Percentiles rank a stretch among this genome's conserved stretches.
Conservation (phyloP, 208 protist species). For the Acanthamoeba polyphaga region DNA sequence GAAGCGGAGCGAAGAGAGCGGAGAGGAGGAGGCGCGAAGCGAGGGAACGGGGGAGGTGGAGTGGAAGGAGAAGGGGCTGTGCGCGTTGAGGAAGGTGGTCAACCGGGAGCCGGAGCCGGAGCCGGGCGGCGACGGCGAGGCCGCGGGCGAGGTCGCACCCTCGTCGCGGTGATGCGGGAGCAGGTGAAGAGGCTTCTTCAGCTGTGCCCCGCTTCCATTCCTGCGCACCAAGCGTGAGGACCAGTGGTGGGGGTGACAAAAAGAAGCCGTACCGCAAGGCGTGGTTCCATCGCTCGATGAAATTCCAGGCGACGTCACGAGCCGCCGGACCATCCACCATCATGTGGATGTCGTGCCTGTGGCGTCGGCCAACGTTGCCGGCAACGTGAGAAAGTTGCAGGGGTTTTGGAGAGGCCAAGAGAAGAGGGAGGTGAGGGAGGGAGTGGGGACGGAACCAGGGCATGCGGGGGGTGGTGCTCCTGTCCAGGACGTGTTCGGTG, state of each 20-base stretch:
- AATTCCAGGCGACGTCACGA: conserved; percentile 65
- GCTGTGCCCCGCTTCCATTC: not conserved
- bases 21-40: not conserved
- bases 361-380: too few species aligned
- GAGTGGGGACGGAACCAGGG: conserved; percentile 42
- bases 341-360: conserved; percentile 75
- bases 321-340: conserved; percentile 59
- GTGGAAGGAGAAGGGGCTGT: conserved; percentile 20
- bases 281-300: conserved; percentile 79
- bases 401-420: not conserved
- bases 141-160: not conserved
- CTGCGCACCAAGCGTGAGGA: not conserved
- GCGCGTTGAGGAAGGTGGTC: not conserved
- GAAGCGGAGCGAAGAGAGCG: not conserved
- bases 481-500: conserved; percentile 3
- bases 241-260: not conserved
- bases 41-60: not conserved
- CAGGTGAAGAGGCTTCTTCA: not conserved
- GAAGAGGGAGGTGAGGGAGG: not conserved
- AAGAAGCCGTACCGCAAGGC: not conserved
- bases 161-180: not conserved
- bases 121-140: not conserved
- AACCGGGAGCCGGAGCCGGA: not conserved
- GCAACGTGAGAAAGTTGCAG: too few species aligned
- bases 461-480: conserved; percentile 27